Conservation (phyloP, 148 eudicot species). For the Euryodendron excelsum region DNA sequence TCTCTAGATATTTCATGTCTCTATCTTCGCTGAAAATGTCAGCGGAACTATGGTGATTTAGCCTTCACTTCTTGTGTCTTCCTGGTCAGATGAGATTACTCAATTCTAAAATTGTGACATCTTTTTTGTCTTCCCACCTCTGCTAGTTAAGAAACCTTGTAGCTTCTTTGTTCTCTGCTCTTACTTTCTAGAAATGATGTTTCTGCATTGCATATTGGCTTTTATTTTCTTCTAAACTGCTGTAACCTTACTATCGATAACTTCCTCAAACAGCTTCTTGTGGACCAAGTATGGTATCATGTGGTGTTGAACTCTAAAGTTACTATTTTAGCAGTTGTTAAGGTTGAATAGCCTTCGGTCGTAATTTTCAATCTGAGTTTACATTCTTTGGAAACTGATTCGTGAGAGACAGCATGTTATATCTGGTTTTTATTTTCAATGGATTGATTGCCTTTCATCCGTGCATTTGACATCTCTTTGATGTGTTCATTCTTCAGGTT, state of each 20-base stretch:
- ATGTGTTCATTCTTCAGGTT: slow-evolving; percentile 54
- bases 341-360: not conserved
- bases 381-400: not conserved
- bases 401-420: not conserved
- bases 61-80: not conserved
- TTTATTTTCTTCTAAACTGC: not conserved
- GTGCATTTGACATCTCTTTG: slow-evolving; percentile 1
- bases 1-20: not conserved
- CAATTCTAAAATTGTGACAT: not conserved
- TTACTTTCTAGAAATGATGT: not conserved
- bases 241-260: not conserved
- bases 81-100: not conserved
- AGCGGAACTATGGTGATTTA: not conserved
- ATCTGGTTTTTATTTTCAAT: not conserved
- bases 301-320: not conserved
- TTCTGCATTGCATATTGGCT: not conserved
- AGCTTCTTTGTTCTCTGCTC: not conserved
- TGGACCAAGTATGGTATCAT: not conserved
- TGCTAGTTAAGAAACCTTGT: not conserved
- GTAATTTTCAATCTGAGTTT: not conserved
- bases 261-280: not conserved
- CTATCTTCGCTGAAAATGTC: not conserved
- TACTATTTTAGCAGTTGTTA: not conserved
- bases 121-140: not conserved
- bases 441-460: not conserved